Percentiles rank a stretch among this genome's conserved stretches.
These are phyloP conservation scores for Fusarium penzigii DNA, from an alignment of 2,329 filamentous ascomycete species.

Conservation along the genomic window DNA sequence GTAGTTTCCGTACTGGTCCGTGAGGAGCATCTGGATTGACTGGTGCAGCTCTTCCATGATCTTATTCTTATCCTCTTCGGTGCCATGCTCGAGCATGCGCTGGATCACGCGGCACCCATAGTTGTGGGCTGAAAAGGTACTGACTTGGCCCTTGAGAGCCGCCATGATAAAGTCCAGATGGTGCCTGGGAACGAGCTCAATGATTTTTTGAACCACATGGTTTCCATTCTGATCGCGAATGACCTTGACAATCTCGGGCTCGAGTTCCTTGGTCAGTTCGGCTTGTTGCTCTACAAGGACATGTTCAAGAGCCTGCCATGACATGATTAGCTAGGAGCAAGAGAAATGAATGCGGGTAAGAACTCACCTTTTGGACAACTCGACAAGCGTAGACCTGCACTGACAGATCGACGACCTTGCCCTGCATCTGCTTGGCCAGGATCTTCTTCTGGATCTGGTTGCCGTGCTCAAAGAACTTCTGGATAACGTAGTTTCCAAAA, in stretches of 20 bases:
- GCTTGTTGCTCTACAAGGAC: conserved; percentile 91
- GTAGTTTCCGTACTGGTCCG: conserved; percentile 93
- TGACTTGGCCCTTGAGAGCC: conserved; percentile 74
- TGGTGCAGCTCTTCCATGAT: conserved; percentile 80
- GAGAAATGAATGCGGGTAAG: too few species aligned
- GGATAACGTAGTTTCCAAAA: conserved; percentile 97
- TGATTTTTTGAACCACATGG: conserved; percentile 93
- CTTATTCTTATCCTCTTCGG: conserved; percentile 66
- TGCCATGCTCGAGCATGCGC: conserved; percentile 82
- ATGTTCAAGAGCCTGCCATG: conserved; percentile 76
- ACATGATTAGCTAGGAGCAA: too few species aligned
- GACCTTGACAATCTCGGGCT: conserved; percentile 72
- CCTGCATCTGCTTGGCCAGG: conserved; percentile 83
- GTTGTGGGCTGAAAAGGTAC: conserved; percentile 71
- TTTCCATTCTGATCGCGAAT: conserved; percentile 91
- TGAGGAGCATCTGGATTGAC: conserved; percentile 71
- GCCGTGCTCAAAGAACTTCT: conserved; percentile 96
- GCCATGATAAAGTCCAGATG: conserved; percentile 85
- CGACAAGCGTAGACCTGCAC: conserved; percentile 91
- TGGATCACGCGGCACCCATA: conserved; percentile 95
- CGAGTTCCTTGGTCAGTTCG: conserved; percentile 78
- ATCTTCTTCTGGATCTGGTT: conserved; percentile 91
- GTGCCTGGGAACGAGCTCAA: conserved; percentile 74
- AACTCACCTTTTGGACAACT: conserved; percentile 86
- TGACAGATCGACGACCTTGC: conserved; percentile 77